Evolutionary conservation across 1,284 basidiomycete genomes (phyloP), one percentile per base, ranked within the genome.

Genomic region (Apiotrichum mycotoxinovorans): DNA sequence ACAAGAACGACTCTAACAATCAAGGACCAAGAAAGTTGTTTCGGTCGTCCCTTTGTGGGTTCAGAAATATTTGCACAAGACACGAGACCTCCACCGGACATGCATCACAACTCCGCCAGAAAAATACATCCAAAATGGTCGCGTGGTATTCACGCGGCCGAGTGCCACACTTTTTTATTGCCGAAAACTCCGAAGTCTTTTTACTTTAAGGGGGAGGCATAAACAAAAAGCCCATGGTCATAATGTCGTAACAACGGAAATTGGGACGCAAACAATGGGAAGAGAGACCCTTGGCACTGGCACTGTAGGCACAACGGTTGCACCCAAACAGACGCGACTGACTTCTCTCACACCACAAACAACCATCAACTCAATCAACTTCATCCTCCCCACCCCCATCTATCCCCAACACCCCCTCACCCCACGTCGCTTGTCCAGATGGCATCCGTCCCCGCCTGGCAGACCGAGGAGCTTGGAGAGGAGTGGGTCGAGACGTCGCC

Each of bases 381-480:
- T 37, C 38, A 34, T 33, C 30, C 48, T 26, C 27, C 52, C 43
- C 54, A 35, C 30, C 52, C 26, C 8, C 17, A 27, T n/a, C 40
- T 4, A 45, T 30, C 45, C 44, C 52, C 34, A 34, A 37, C 44
- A 54, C 1, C 43, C 45, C 23, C 38, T 23, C 37, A 43, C 30
- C 40, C 26, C n/a, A n/a, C 27, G 55, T 55, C 58, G 35, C 51
- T 44, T 59, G 57, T 58, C 45, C 56, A 30, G 26, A 62, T 65
- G 58, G 49, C 62, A 12, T 50, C 54, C 45, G 57, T 58, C 2
- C 87, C 87, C 27, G 87, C 80, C 57, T 89, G 87, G 87, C 85
- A 87, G 70, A 89, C 87, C 2, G 85, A 86, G 51, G 87, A 88
- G 69, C 81, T 89, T 5, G 83, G 82, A 56, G 87, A 89, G 65